Conservation (phyloP, 352 stramenopile genomes). For the Pythium plurisporium region DNA sequence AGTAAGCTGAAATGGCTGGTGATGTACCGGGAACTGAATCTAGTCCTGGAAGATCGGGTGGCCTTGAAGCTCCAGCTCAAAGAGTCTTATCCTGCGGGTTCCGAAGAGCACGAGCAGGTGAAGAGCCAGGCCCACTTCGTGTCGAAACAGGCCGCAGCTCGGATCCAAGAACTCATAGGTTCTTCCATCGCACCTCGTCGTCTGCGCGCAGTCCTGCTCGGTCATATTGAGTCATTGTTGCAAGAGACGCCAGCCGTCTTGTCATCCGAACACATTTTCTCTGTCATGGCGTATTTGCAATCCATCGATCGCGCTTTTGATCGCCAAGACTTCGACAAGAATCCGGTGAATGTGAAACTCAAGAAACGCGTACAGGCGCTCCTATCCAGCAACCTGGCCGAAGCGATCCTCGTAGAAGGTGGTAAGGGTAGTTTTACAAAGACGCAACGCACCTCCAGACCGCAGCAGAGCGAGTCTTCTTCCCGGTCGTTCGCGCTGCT, state of each 20-base stretch:
- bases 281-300: conserved; percentile 56
- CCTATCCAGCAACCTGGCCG: conserved; percentile 50
- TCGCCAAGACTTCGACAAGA: conserved; percentile 36
- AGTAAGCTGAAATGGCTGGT: conserved; percentile 58
- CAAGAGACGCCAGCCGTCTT: conserved; percentile 45
- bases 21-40: conserved; percentile 59
- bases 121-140: conserved; percentile 52
- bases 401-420: conserved; percentile 46
- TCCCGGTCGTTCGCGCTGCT: conserved; percentile 14
- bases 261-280: conserved; percentile 49
- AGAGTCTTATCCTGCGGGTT: conserved; percentile 16
- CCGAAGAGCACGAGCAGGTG: conserved; percentile 26
- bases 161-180: conserved; percentile 46
- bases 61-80: conserved; percentile 31
- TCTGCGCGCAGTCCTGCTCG: conserved; percentile 40
- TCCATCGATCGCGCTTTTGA: conserved; percentile 68
- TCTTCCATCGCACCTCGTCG: conserved; percentile 36
- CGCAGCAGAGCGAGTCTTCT: not conserved
- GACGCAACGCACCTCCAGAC: not conserved
- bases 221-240: conserved; percentile 49
- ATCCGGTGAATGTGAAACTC: conserved; percentile 38
- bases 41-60: conserved; percentile 63
- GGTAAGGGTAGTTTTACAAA: conserved; percentile 12
- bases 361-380: conserved; percentile 49
- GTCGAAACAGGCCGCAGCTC: conserved; percentile 55